Evolutionary conservation across 2,329 filamentous ascomycete species (phyloP).

Genomic region (Pseudogymnoascus sp.): DNA sequence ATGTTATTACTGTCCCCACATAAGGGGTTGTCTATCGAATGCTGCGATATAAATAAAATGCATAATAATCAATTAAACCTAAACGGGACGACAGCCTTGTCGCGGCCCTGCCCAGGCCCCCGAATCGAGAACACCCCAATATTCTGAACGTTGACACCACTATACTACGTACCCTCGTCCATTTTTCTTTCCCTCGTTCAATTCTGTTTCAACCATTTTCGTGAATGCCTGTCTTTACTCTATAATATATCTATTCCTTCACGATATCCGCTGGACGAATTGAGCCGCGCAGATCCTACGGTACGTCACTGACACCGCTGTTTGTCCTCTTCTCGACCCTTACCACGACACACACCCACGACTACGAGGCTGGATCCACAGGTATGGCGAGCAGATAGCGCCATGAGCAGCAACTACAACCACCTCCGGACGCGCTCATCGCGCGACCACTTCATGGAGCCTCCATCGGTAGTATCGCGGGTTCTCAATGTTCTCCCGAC

Average conservation of each 20-base stretch:
- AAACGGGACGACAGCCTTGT: conserved; percentile 10
- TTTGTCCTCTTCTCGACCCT: conserved; percentile 4
- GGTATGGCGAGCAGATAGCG: conserved; percentile 6
- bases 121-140: conserved; percentile 7
- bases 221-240: conserved; percentile 8
- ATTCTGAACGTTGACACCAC: conserved; percentile 2
- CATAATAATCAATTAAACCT: conserved; percentile 8
- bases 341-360: not conserved
- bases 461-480: conserved; percentile 23
- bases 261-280: not conserved
- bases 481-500: conserved; percentile 20
- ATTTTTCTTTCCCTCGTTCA: not conserved
- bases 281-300: not conserved
- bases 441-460: conserved; percentile 24
- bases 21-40: conserved; percentile 6
- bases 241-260: conserved; percentile 1
- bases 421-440: conserved; percentile 16
- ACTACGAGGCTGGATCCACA: conserved; percentile 1
- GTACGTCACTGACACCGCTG: not conserved
- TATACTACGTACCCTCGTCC: conserved; percentile 7
- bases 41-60: conserved; percentile 6
- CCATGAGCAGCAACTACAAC: conserved; percentile 5
- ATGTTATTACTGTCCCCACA: not conserved
- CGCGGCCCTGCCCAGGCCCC: not conserved
- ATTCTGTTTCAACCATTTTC: not conserved